Conservation (phyloP, 1,284 basidiomycete genomes). For the Trichosporon asahii region DNA sequence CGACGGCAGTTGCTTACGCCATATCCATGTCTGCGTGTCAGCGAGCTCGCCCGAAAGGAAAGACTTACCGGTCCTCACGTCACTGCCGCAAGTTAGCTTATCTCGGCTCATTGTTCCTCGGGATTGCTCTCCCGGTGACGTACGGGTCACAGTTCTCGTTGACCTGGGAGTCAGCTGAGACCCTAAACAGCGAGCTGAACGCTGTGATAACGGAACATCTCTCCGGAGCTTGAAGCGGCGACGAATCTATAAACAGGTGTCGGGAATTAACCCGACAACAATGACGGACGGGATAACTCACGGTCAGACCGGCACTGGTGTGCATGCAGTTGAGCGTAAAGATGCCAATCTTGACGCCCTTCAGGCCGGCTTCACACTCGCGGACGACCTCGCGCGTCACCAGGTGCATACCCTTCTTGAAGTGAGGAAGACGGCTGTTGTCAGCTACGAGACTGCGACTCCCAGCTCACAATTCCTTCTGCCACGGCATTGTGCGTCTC, state of each 20-base stretch:
- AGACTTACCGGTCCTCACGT: conserved; percentile 13
- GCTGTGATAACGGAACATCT: background rate
- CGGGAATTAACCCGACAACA: background rate
- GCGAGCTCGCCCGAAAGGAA: background rate
- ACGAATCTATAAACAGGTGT: background rate
- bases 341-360: conserved; percentile 62
- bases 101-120: background rate
- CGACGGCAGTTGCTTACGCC: conserved; percentile 29
- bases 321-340: conserved; percentile 67
- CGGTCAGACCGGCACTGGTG: conserved; percentile 80
- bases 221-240: background rate
- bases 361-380: conserved; percentile 70
- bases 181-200: background rate
- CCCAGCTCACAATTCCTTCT: conserved; percentile 69
- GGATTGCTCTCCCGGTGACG: conserved; percentile 13
- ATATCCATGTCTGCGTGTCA: conserved; percentile 54
- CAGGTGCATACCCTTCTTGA: conserved; percentile 66
- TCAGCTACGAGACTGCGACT: conserved; percentile 47
- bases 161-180: conserved; percentile 28
- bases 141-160: conserved; percentile 50
- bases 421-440: conserved; percentile 44
- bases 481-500: conserved; percentile 71
- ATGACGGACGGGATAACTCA: conserved; percentile 56
- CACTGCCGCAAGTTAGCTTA: background rate
- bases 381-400: conserved; percentile 72